Evolutionary conservation across 768 basidiomycete genomes (phyloP).

Genomic region (Tylopilus balloui): DNA sequence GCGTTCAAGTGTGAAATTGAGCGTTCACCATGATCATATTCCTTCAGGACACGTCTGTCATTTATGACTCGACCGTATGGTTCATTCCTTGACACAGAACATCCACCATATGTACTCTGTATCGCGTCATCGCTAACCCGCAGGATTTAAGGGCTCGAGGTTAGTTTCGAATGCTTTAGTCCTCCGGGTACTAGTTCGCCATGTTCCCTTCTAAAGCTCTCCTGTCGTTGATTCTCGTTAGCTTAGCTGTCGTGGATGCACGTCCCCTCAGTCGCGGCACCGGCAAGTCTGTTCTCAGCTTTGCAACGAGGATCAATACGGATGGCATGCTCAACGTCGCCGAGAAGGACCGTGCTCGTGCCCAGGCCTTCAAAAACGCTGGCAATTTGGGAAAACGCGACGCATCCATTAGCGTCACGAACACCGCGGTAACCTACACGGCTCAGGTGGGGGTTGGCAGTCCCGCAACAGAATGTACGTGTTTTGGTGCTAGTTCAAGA

Average conservation of each 20-base stretch:
- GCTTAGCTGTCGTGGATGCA: conserved; percentile 13
- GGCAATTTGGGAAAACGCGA: conserved; percentile 24
- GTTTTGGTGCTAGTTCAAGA: neutral
- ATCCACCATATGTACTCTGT: neutral
- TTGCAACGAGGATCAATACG: conserved; percentile 15
- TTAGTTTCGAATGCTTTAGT: neutral
- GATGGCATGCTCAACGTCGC: conserved; percentile 10
- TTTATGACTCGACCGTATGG: no score
- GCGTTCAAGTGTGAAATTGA: no score
- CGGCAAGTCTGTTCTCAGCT: conserved; percentile 12
- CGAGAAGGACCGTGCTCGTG: conserved; percentile 2
- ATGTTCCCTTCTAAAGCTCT: conserved; percentile 17
- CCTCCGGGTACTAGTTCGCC: neutral
- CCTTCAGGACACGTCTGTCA: neutral
- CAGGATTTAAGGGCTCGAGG: conserved; percentile 1
- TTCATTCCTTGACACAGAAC: neutral
- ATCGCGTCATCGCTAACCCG: neutral
- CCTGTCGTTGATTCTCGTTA: conserved; percentile 13
- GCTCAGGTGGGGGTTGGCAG: conserved; percentile 23
- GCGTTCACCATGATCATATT: no score
- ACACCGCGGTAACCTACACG: conserved; percentile 22
- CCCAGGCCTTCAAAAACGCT: conserved; percentile 12
- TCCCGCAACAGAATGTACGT: conserved; percentile 17
- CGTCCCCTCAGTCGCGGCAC: conserved; percentile 9
- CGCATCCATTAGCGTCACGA: conserved; percentile 12